Base-by-base conservation (phyloP, 805 yeast genomes). In the Monosporozyma aquatica region DNA sequence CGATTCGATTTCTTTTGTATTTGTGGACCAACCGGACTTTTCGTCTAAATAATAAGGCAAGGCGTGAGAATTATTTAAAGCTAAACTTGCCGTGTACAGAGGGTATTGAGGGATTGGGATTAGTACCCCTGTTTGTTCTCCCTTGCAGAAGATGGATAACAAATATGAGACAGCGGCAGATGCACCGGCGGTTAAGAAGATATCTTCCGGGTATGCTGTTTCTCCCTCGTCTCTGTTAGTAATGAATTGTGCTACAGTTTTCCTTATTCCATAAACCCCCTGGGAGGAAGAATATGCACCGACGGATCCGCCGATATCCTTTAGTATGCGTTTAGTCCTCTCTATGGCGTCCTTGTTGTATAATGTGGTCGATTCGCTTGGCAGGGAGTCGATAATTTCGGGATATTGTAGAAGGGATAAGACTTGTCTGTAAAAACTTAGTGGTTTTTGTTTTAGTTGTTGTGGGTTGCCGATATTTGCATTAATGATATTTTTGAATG, bases 61-160 rank as follows among this genome's bases (percentile, higher is more conserved):
- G 9, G 95, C 83, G 23, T 80, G 75, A 17, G 95, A 78, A 54
- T 83, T 77, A 58, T 83, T 83, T 56, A 94, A 70, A 3, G 96
- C 82, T 53, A 92, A 71, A 3, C 95, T 73, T n/a, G 98, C 98
- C 4, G 97, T 87, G 67, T 92, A 92, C 46, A 92, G 72, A 3
- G 99, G 99, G 61, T 92, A 92, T 67, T 92, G 98, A 11, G 99
- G 99, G 52, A 92, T 90, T 25, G 99, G 99, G 50, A 92, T 87
- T 64, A 94, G 57, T 69, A 84, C 74, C 38, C 95, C 95, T 3
- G 92, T 72, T 44, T 76, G 64, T 33, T 73, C 74, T 30, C 87
- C 86, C 29, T 70, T 62, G 4, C 92, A 73, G 15, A 92, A 64
- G 23, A 89, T 71, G 40, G 80, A 80, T 42, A 92, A 66, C 45